Conservation (phyloP, 306 rosid species). For the Inga leiocalycina region DNA sequence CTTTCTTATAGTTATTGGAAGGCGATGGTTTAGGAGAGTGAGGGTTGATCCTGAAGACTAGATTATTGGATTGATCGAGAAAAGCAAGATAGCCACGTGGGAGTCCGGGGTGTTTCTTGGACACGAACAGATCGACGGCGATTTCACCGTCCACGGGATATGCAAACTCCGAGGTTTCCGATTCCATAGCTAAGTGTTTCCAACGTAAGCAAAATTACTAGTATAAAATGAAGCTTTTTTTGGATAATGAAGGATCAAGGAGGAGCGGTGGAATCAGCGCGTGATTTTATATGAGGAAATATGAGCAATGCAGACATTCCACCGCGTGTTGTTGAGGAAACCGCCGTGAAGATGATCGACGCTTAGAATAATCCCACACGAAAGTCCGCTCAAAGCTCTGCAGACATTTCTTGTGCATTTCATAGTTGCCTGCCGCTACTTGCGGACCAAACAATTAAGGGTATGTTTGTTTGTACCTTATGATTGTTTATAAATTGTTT, state of each 20-base stretch:
- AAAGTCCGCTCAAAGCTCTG: background rate
- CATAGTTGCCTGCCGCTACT: background rate
- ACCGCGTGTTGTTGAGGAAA: background rate
- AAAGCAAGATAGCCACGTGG: slow-evolving; percentile 60
- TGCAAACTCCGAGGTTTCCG: slow-evolving; percentile 30
- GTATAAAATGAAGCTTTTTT: background rate
- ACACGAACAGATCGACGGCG: slow-evolving; percentile 78
- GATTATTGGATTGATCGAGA: slow-evolving; percentile 46
- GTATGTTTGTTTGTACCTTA: too few relatives aligned
- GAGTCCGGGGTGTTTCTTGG: slow-evolving; percentile 60
- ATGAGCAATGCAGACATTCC: background rate
- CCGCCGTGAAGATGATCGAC: background rate
- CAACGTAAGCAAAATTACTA: background rate
- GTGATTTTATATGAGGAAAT: background rate
- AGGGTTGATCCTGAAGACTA: slow-evolving; percentile 53
- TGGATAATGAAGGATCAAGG: background rate
- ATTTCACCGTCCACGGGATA: slow-evolving; percentile 41
- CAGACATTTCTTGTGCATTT: background rate
- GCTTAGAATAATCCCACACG: background rate
- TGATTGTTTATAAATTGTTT: too few relatives aligned
- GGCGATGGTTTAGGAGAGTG: slow-evolving; percentile 46
- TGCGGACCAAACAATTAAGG: too few relatives aligned
- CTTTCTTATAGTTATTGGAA: slow-evolving; percentile 30
- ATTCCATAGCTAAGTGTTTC: slow-evolving; percentile 32
- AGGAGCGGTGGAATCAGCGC: background rate